A percentile compares a stretch with the other conserved stretches of the same genome.
Conservation (phyloP, 306 rosid genomes). For the Cucurbita moschata region DNA sequence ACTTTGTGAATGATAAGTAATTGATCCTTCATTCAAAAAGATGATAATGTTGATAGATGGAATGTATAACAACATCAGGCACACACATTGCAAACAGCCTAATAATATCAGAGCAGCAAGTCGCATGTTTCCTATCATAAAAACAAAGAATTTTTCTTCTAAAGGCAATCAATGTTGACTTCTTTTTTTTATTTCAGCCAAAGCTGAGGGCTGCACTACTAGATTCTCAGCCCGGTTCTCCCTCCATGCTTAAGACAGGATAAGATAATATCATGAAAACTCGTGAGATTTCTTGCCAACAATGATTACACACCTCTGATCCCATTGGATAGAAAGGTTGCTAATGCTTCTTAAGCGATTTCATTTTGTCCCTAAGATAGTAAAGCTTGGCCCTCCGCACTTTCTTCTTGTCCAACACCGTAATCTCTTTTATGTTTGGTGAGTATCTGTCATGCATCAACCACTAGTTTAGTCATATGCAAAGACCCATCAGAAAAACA, state of each 20-base stretch:
- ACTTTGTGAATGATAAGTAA: neutral
- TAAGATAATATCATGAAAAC: neutral
- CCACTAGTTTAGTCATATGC: slow-evolving; percentile 4
- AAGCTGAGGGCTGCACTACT: neutral
- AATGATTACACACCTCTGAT: neutral
- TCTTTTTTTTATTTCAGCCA: neutral
- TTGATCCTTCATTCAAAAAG: neutral
- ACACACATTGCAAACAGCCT: neutral
- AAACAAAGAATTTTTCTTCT: neutral
- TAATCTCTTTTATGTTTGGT: slow-evolving; percentile 96
- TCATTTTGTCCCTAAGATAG: slow-evolving; percentile 83
- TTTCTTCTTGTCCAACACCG: slow-evolving; percentile 88
- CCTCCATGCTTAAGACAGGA: neutral
- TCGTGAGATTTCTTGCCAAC: neutral
- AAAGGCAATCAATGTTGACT: neutral
- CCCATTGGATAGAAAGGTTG: neutral
- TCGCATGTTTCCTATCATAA: neutral
- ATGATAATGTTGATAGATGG: neutral
- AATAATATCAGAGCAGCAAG: neutral
- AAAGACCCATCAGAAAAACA: neutral
- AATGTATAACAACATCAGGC: neutral
- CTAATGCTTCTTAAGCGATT: slow-evolving; percentile 55
- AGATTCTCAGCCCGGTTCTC: neutral
- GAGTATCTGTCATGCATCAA: slow-evolving; percentile 57
- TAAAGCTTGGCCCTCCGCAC: slow-evolving; percentile 93